Base-by-base conservation (phyloP, 768 basidiomycete genomes). In the Boletales sp. region DNA sequence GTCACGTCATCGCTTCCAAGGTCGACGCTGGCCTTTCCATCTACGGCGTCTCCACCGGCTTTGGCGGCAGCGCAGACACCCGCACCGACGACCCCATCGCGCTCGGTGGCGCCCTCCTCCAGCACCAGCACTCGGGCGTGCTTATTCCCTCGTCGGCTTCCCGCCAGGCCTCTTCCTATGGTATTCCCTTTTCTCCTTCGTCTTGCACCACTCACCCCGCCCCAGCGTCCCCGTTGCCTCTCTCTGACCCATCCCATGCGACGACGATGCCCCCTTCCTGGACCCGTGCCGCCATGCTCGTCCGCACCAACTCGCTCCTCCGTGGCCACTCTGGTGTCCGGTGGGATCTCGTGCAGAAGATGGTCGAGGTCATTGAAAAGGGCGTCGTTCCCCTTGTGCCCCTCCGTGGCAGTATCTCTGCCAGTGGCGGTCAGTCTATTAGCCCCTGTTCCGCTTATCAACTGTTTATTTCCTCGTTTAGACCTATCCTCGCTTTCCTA, bases 261-360 rank as follows among this genome's bases (percentile, higher is more conserved):
- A 78, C 79, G 30, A 82, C 78, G 51, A 92, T 94, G 88, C 90
- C 91, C 5, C 84, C 88, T 51, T 73, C 87, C 2, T 92, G 92
- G 87, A 90, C 92, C 31, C 84, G 91, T 46, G 91, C 86, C 12
- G 89, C 91, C 2, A 90, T 94, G 60, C 70, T 91, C 10, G 77
- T 94, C 58, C 87, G 91, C 57, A 86, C 90, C 77, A 94, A 94
- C 68, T 91, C 89, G 5, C 80, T 94, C 38, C 83, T 91, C 47
- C 84, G 91, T 7, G 91, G 90, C 0, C 92, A 94, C 69, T 91
- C 89, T 18, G 92, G 87, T 32, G 82, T 94, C 12, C 80, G 90
- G 34, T 84, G 84, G 79, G 82, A 85, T 53, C 79, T 94, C 44
- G 79, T 94, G 50, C 76, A 88, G 65, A 83, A 83, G 60, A 90